Percentiles rank a stretch among this genome's conserved stretches.
phyloP scores from a whole-genome alignment of 164 flowering plant species.

The Santalum album region DNA sequence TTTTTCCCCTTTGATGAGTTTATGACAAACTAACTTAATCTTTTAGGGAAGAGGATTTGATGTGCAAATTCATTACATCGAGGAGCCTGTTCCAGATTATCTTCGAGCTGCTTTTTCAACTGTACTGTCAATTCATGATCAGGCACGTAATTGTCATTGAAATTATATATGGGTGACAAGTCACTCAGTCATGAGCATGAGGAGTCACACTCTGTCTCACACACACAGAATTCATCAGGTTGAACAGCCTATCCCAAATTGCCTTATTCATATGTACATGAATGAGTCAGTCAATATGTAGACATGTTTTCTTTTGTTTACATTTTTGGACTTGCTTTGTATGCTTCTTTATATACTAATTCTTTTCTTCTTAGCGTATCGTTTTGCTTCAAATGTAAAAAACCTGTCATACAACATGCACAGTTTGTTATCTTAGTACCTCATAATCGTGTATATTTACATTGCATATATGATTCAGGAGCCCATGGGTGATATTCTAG shows the following conservation, averaged over 20 bases:
- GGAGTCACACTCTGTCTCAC: too few relatives aligned
- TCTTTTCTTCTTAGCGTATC: background rate
- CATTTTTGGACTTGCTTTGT: background rate
- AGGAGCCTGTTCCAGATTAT: constrained; percentile 85
- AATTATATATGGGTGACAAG: background rate
- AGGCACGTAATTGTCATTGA: constrained; percentile 30
- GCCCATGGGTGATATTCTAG: constrained; percentile 80
- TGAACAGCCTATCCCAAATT: too few relatives aligned
- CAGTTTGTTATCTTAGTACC: background rate
- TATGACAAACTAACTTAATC: background rate
- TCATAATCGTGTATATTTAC: background rate
- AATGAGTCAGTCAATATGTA: background rate
- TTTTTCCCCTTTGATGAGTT: background rate
- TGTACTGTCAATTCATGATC: constrained; percentile 62
- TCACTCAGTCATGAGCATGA: too few relatives aligned
- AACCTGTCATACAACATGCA: background rate
- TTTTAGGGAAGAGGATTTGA: constrained; percentile 88
- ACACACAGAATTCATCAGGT: too few relatives aligned
- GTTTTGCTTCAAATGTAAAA: background rate
- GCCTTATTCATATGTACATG: too few relatives aligned
- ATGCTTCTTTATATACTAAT: background rate
- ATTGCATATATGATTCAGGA: constrained; percentile 30
- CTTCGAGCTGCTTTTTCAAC: constrained; percentile 80
- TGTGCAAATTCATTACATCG: constrained; percentile 68
- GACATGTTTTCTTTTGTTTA: too few relatives aligned